Base-by-base conservation (phyloP, 345 rosid species). In the Citrus medica region DNA sequence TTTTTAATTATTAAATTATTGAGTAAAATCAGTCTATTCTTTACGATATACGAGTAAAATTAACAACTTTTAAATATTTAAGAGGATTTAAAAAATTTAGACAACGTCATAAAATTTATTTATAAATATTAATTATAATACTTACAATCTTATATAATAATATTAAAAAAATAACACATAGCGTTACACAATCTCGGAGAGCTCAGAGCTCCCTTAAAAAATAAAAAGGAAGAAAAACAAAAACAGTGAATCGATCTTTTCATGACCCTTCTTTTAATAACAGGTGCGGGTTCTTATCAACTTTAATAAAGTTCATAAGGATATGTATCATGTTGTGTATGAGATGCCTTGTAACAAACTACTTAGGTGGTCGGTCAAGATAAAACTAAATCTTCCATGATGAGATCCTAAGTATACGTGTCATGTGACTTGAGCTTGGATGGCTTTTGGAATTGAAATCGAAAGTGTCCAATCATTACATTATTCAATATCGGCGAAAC, bases 291-390 rank as follows among this genome's bases (percentile, higher is more conserved):
- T 75, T 82, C 81, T 61, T 76, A 76, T 81, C 85, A 81, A 76
- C 84, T 86, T 88, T 81, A 77, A 69, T 71, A 79, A 82, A 82
- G 77, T 25, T 62, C 22, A 42, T 10, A 60, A 32, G 37, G 81
- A 46, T 46, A 12, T 46, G 14, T 12, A 46, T 46, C 51, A 3
- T 46, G 16, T 46, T 46, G 1, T 46, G 51, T 3, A 79, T 66
- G 71, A 58, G 71, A 59, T 37, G 19, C 35, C 72, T 37, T 79
- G 76, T 32, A 32, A 32, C 5, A 64, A 75, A 17, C 38, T 59
- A 56, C 72, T 74, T 0, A 4, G 56, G 68, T 24, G 75, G 80
- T 74, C 77, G 76, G 77, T 78, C 58, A 24, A 77, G 73, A 59
- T 56, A 73, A 77, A 82, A 69, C 85, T 40, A 76, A 46, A 60